Evolutionary conservation across 306 rosid species (phyloP).

Genomic region (Styphnolobium japonicum): DNA sequence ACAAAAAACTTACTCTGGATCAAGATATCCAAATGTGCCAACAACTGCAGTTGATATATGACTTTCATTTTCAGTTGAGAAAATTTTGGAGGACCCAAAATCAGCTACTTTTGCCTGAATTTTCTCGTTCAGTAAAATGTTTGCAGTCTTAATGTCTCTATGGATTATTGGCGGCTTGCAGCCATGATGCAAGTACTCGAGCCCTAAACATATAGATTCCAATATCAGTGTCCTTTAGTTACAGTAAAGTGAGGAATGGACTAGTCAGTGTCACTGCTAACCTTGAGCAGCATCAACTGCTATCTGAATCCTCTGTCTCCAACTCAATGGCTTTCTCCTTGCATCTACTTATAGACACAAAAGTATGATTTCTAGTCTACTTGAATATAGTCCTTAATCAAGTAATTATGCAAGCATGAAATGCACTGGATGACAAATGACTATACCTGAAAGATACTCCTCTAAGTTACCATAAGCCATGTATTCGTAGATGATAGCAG

Average conservation of each 20-base stretch:
- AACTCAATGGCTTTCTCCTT: constrained; percentile 18
- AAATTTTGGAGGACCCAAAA: constrained; percentile 29
- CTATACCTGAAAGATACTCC: constrained; percentile 26
- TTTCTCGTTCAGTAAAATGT: constrained; percentile 33
- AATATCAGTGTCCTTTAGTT: constrained; percentile 1
- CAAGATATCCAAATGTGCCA: constrained; percentile 32
- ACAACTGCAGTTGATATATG: constrained; percentile 22
- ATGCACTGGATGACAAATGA: neutral
- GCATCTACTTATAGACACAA: constrained; percentile 15
- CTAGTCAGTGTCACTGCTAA: neutral
- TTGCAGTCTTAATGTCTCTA: constrained; percentile 35
- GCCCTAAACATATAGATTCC: constrained; percentile 7
- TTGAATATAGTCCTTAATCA: neutral
- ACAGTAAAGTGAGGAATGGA: neutral
- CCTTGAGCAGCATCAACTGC: constrained; percentile 38
- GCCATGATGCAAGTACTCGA: constrained; percentile 30
- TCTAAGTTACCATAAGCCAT: constrained; percentile 28
- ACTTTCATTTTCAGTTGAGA: constrained; percentile 20
- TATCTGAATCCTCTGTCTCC: constrained; percentile 31
- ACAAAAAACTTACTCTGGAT: constrained; percentile 25
- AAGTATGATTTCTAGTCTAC: neutral
- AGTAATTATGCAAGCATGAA: neutral
- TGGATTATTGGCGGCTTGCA: constrained; percentile 40
- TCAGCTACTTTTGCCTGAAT: constrained; percentile 31
- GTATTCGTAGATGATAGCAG: constrained; percentile 28